These are phyloP conservation scores for Cutaneotrichosporon sp. DNA, from an alignment of 1,284 basidiomycete species.

Conservation along the genomic window DNA sequence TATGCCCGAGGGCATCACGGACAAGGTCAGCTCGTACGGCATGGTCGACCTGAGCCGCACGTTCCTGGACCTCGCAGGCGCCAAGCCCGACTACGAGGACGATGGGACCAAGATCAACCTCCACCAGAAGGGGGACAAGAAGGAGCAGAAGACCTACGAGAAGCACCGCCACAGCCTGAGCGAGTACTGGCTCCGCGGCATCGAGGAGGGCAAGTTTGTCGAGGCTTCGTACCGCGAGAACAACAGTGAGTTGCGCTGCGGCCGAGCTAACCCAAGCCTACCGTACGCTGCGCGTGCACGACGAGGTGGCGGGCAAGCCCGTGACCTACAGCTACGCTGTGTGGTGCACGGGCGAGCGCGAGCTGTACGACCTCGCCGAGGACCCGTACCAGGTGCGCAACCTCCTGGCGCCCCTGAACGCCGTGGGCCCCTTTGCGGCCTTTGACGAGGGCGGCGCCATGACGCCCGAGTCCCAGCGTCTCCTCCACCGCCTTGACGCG, in stretches of 20 bases:
- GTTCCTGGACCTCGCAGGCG: conserved; percentile 44
- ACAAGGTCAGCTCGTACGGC: conserved; percentile 30
- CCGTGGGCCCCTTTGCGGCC: not conserved
- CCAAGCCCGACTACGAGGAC: conserved; percentile 34
- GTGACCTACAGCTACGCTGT: conserved; percentile 38
- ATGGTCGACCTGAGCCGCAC: conserved; percentile 44
- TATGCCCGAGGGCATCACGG: conserved; percentile 25
- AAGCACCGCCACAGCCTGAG: conserved; percentile 27
- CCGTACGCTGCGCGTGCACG: conserved; percentile 38
- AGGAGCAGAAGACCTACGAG: not conserved
- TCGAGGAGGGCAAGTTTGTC: conserved; percentile 39
- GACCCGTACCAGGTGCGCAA: conserved; percentile 45
- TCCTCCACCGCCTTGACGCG: conserved; percentile 37
- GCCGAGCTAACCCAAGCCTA: conserved; percentile 26
- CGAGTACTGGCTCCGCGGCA: conserved; percentile 44
- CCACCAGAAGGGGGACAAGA: conserved; percentile 15
- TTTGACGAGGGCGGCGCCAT: not conserved
- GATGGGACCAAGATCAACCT: conserved; percentile 39
- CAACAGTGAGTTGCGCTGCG: conserved; percentile 26
- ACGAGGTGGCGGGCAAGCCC: conserved; percentile 18
- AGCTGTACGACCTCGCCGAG: conserved; percentile 40
- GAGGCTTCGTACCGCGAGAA: conserved; percentile 17
- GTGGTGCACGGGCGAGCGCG: conserved; percentile 50
- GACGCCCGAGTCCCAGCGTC: not conserved
- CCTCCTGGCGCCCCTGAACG: conserved; percentile 18